A percentile compares a stretch with the other conserved stretches of the same genome.
phyloP scores from a whole-genome alignment of 257 asterid genomes.

The Parsonsia alboflavescens region DNA sequence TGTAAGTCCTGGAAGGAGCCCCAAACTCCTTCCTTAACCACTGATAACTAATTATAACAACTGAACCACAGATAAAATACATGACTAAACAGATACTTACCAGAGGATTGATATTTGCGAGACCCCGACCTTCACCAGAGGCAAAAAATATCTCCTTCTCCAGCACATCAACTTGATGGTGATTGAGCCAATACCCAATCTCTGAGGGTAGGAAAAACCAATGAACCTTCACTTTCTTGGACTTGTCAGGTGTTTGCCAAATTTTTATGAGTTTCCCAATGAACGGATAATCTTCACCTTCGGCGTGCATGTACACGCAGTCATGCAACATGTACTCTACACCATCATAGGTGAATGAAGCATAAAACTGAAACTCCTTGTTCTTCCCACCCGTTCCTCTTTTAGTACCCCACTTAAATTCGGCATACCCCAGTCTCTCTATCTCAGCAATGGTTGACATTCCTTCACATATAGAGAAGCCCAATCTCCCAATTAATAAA shows the following conservation, averaged over 20 bases:
- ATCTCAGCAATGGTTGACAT: neutral
- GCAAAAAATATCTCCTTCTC: constrained; percentile 78
- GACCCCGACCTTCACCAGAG: constrained; percentile 68
- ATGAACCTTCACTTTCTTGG: constrained; percentile 59
- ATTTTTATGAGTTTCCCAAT: constrained; percentile 66
- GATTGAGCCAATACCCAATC: constrained; percentile 40
- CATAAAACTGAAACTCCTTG: constrained; percentile 50
- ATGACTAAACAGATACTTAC: constrained; percentile 29
- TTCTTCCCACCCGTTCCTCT: constrained; percentile 47
- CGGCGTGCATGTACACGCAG: constrained; percentile 55
- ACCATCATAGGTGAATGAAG: constrained; percentile 68
- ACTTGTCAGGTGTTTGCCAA: constrained; percentile 48
- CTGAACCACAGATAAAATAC: neutral
- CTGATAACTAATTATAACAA: neutral
- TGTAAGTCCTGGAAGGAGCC: neutral
- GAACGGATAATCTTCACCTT: constrained; percentile 44
- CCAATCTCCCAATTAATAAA: neutral
- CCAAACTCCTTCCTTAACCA: neutral
- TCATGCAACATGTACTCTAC: constrained; percentile 54
- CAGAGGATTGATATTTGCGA: constrained; percentile 54
- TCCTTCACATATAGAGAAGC: neutral
- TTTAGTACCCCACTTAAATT: constrained; percentile 61
- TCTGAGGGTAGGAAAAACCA: constrained; percentile 87
- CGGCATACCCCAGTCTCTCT: constrained; percentile 34
- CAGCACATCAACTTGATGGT: constrained; percentile 21